Evolutionary conservation across 257 asterid genomes (phyloP).

Genomic region (Echium plantagineum): DNA sequence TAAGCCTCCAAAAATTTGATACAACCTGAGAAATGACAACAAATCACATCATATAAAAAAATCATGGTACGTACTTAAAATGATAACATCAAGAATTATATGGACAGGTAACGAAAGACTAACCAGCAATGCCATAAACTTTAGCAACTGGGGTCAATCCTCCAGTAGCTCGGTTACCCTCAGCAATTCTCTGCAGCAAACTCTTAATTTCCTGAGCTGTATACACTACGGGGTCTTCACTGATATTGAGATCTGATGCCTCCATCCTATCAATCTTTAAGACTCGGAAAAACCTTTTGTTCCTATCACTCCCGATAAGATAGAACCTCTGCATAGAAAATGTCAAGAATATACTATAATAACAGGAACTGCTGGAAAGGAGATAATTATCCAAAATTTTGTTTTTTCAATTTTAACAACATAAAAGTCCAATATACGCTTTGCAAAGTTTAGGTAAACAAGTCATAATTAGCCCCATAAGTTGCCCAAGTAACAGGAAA

Average conservation of each 20-base stretch:
- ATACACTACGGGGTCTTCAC: conserved; percentile 96
- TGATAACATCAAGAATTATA: not conserved
- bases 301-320: conserved; percentile 92
- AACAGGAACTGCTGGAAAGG: not conserved
- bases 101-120: conserved; percentile 17
- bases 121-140: conserved; percentile 97
- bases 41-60: not conserved
- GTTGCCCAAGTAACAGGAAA: too few relatives aligned
- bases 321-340: conserved; percentile 63
- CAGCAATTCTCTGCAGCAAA: conserved; percentile 84
- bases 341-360: not conserved
- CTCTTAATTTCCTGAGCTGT: conserved; percentile 84
- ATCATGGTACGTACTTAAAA: conserved; percentile 1
- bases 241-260: conserved; percentile 82
- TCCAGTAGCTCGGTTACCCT: conserved; percentile 97
- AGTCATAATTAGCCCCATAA: too few relatives aligned
- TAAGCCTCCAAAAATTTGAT: conserved; percentile 84
- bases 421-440: not conserved
- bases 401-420: not conserved
- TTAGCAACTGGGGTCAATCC: conserved; percentile 82
- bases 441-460: too few relatives aligned
- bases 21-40: conserved; percentile 46
- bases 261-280: conserved; percentile 94
- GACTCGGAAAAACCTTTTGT: conserved; percentile 73
- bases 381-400: too few relatives aligned